phyloP scores from a whole-genome alignment of 2,329 filamentous ascomycete species.

The Botryotinia convoluta region DNA sequence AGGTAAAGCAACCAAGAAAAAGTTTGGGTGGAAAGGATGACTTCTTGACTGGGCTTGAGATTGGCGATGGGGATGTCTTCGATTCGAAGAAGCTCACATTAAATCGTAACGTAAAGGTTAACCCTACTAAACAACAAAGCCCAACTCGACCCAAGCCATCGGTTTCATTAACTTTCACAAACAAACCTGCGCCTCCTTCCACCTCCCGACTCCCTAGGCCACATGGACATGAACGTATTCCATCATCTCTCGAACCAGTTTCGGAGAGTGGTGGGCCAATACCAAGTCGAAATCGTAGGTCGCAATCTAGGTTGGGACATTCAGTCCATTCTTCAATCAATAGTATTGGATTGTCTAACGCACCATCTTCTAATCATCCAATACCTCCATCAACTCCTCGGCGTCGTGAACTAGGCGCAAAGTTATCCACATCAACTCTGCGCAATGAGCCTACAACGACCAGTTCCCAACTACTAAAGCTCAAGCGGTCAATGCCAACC shows the following conservation, averaged over 20 bases:
- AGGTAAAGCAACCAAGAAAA: conserved; percentile 40
- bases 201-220: conserved; percentile 78
- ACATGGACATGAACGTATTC: conserved; percentile 65
- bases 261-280: conserved; percentile 82
- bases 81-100: conserved; percentile 76
- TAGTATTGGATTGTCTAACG: conserved; percentile 60
- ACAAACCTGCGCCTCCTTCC: conserved; percentile 56
- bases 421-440: conserved; percentile 53
- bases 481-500: conserved; percentile 63
- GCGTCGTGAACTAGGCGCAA: conserved; percentile 57
- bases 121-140: conserved; percentile 65
- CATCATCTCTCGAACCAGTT: conserved; percentile 83
- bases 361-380: conserved; percentile 53
- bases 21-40: conserved; percentile 57
- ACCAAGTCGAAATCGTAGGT: conserved; percentile 55
- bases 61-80: conserved; percentile 80
- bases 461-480: conserved; percentile 60
- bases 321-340: conserved; percentile 66
- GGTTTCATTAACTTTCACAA: conserved; percentile 88
- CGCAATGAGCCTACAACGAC: conserved; percentile 63
- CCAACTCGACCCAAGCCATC: conserved; percentile 70
- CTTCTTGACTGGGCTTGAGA: conserved; percentile 81
- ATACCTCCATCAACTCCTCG: conserved; percentile 58
- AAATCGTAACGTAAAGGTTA: conserved; percentile 89
- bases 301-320: conserved; percentile 67